phyloP scores from a whole-genome alignment of 2,329 filamentous ascomycete genomes.

The Esteya vermicola region DNA sequence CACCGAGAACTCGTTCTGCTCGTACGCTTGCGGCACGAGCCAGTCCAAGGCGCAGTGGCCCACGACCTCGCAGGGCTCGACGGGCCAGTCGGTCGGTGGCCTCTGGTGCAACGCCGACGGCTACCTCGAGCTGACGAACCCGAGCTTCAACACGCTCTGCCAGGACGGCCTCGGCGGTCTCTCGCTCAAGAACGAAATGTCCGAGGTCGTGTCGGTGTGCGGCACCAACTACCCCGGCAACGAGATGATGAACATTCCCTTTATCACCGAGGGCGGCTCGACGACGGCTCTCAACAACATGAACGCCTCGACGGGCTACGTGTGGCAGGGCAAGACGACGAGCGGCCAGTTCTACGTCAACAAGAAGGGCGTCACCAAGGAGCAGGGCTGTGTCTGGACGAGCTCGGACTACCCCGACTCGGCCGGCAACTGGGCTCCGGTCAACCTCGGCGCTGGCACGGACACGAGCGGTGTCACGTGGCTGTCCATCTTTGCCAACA shows the following conservation, averaged over 20 bases:
- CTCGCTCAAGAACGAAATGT: constrained; percentile 60
- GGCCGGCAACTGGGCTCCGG: constrained; percentile 73
- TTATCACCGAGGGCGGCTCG: constrained; percentile 45
- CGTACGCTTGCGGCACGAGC: constrained; percentile 81
- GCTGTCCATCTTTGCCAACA: constrained; percentile 75
- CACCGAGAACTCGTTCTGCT: constrained; percentile 58
- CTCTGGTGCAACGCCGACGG: constrained; percentile 61
- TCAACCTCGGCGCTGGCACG: constrained; percentile 72
- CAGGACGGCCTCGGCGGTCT: constrained; percentile 57
- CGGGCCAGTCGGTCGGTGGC: constrained; percentile 77
- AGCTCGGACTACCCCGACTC: constrained; percentile 32
- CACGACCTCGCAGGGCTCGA: constrained; percentile 52
- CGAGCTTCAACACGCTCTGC: constrained; percentile 56
- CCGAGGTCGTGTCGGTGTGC: constrained; percentile 58
- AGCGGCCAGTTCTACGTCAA: constrained; percentile 97
- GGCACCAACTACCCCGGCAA: constrained; percentile 93
- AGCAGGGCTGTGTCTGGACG: constrained; percentile 65
- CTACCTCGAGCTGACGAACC: constrained; percentile 65
- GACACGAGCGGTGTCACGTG: constrained; percentile 51
- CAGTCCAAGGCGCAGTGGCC: constrained; percentile 94
- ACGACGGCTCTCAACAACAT: constrained; percentile 61
- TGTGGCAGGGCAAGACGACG: constrained; percentile 59
- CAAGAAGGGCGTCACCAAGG: constrained; percentile 51
- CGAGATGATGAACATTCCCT: constrained; percentile 74
- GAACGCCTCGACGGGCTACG: constrained; percentile 56